Percentiles rank a stretch among this genome's conserved stretches.
Evolutionary conservation across 2,329 filamentous ascomycete species (phyloP).

Genomic region (Xylaria sp.): DNA sequence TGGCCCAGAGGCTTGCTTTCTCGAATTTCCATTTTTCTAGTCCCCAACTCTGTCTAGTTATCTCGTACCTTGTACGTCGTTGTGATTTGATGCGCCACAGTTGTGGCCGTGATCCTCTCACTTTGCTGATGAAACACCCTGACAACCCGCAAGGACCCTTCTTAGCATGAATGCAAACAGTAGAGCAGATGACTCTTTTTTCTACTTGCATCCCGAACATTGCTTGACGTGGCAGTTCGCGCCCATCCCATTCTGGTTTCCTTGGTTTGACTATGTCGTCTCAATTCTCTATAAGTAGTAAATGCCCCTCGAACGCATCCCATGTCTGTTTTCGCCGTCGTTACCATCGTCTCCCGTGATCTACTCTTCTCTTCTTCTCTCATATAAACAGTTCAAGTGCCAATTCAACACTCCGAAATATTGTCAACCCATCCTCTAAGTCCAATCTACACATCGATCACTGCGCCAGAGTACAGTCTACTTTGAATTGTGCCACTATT

Average conservation of each 20-base stretch:
- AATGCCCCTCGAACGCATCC: not conserved
- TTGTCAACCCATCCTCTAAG: not conserved
- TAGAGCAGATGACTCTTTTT: conserved; percentile 31
- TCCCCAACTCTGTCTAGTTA: not conserved
- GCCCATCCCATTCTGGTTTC: not conserved
- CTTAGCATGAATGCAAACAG: conserved; percentile 9
- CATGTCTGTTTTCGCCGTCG: not conserved
- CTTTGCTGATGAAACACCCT: not conserved
- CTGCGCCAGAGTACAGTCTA: not conserved
- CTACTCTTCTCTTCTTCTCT: not conserved
- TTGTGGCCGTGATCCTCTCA: not conserved
- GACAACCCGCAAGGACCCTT: conserved; percentile 7
- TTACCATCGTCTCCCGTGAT: not conserved
- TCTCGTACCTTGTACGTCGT: conserved; percentile 10
- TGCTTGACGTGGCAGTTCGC: conserved; percentile 33
- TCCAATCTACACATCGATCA: not conserved
- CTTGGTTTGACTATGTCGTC: not conserved
- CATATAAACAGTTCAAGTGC: not conserved
- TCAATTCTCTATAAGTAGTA: conserved; percentile 21
- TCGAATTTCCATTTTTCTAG: conserved; percentile 30
- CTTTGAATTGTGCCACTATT: not conserved
- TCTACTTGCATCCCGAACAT: conserved; percentile 24
- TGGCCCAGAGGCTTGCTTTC: conserved; percentile 7
- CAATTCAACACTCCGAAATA: not conserved
- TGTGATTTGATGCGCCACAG: conserved; percentile 13